Conservation (phyloP, 2,329 filamentous ascomycete genomes). For the Aureobasidium lini region DNA sequence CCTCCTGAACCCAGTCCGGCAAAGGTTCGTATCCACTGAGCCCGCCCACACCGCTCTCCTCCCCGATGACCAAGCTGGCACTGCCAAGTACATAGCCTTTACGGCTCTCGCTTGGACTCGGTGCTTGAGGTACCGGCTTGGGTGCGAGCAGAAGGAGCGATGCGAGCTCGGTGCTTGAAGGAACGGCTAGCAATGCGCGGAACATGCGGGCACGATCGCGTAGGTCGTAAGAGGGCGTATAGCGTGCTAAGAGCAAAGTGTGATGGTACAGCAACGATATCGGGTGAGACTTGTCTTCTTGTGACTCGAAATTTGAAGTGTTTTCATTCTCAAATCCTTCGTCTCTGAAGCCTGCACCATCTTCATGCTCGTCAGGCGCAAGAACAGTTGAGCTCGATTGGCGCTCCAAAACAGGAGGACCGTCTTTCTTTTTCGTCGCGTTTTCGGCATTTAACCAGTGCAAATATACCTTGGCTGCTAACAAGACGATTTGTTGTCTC, state of each 20-base stretch:
- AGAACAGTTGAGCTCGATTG: conserved; percentile 20
- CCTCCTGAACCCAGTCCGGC: conserved; percentile 76
- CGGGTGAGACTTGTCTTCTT: conserved; percentile 50
- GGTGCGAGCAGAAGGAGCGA: conserved; percentile 85
- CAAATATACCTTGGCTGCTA: conserved; percentile 94
- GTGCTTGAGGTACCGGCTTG: conserved; percentile 85
- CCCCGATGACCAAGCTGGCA: conserved; percentile 74
- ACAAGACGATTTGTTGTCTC: conserved; percentile 82
- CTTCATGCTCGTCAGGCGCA: conserved; percentile 20
- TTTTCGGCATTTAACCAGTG: conserved; percentile 67
- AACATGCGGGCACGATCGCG: conserved; percentile 87
- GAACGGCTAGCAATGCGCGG: conserved; percentile 70
- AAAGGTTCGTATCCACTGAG: conserved; percentile 71
- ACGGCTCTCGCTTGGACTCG: conserved; percentile 78
- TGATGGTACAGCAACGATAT: conserved; percentile 79
- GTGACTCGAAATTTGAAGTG: neutral
- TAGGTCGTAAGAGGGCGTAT: conserved; percentile 91
- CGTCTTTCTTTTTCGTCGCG: conserved; percentile 26
- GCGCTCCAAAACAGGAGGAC: conserved; percentile 11
- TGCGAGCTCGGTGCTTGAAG: conserved; percentile 70
- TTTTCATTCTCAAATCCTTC: conserved; percentile 18
- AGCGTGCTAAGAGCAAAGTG: conserved; percentile 73
- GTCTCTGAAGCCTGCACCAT: conserved; percentile 21
- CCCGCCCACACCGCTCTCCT: conserved; percentile 64
- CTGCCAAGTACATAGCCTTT: conserved; percentile 75